Evolutionary conservation across 768 basidiomycete genomes (phyloP).

Genomic region (Phylloporus sp.): DNA sequence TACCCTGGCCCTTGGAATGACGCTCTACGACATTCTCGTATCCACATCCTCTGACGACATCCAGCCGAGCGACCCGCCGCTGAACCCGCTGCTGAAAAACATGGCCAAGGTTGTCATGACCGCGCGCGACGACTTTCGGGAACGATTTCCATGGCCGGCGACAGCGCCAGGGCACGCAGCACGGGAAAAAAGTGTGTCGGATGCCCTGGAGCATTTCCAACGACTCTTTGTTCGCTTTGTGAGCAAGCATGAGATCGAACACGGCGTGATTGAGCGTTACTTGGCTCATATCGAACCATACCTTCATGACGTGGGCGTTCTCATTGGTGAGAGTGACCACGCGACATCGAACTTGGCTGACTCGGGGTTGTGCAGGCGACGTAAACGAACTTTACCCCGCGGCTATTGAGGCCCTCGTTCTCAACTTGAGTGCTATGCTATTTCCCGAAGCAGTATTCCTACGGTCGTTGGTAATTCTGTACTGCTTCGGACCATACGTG

Average conservation of each 20-base stretch:
- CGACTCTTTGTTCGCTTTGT: background rate
- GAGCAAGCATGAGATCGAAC: background rate
- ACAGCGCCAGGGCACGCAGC: conserved; percentile 10
- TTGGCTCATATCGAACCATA: conserved; percentile 1
- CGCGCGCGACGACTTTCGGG: conserved; percentile 2
- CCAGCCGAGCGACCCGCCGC: background rate
- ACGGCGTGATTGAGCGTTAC: conserved; percentile 1
- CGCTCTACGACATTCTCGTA: background rate
- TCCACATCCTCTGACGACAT: background rate
- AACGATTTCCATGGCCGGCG: conserved; percentile 4
- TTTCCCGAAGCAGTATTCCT: conserved; percentile 11
- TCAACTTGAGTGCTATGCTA: conserved; percentile 6
- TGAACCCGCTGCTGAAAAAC: background rate
- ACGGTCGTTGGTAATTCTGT: conserved; percentile 11
- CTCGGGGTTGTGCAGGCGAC: conserved; percentile 11
- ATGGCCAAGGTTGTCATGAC: background rate
- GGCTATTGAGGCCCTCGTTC: conserved; percentile 7
- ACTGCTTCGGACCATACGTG: conserved; percentile 13
- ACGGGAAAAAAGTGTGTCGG: background rate
- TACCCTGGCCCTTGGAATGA: background rate
- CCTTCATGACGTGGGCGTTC: conserved; percentile 1
- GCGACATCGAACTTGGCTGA: no score
- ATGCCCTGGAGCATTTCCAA: background rate
- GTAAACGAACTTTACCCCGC: conserved; percentile 13
- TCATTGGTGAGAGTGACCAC: conserved; percentile 11